Evolutionary conservation across 139 green algal species (phyloP).

Genomic region (Chlamydomonas asymmetrica): DNA sequence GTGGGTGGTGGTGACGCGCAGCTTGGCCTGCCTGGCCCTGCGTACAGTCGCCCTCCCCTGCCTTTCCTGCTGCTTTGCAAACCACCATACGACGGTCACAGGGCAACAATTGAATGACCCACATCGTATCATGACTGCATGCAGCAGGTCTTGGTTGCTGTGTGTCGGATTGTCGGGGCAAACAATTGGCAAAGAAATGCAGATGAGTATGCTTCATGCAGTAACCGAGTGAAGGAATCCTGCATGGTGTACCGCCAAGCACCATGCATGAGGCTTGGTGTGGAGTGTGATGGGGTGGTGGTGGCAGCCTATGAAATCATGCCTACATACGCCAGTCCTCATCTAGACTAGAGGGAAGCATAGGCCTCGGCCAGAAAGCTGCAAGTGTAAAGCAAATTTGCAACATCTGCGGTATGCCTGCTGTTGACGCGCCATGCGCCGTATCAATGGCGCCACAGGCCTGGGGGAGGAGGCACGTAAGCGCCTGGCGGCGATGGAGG

Average conservation of each 20-base stretch:
- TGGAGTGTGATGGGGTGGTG: neutral
- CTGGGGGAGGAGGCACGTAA: neutral
- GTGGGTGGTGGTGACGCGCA: too few relatives aligned
- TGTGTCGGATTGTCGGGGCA: neutral
- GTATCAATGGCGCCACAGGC: neutral
- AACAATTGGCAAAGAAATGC: too few relatives aligned
- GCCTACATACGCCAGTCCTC: neutral
- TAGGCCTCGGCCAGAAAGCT: neutral
- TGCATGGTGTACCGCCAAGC: too few relatives aligned
- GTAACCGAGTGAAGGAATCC: too few relatives aligned
- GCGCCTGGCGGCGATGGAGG: conserved; percentile 2
- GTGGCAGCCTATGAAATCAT: neutral
- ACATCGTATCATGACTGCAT: neutral
- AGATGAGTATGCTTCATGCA: too few relatives aligned
- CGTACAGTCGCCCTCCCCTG: too few relatives aligned
- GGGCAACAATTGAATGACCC: too few relatives aligned
- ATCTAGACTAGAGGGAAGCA: neutral
- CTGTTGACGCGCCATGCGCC: neutral
- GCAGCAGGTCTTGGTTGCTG: neutral
- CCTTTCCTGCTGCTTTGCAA: neutral
- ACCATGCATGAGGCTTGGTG: too few relatives aligned
- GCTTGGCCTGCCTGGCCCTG: too few relatives aligned
- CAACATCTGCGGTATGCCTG: too few relatives aligned
- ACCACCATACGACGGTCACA: neutral
- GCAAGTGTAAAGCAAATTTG: neutral